A percentile compares a stretch with the other conserved stretches of the same genome.
Evolutionary conservation across 2,329 filamentous ascomycete species (phyloP).

Genomic region (Sporothrix schenckii): DNA sequence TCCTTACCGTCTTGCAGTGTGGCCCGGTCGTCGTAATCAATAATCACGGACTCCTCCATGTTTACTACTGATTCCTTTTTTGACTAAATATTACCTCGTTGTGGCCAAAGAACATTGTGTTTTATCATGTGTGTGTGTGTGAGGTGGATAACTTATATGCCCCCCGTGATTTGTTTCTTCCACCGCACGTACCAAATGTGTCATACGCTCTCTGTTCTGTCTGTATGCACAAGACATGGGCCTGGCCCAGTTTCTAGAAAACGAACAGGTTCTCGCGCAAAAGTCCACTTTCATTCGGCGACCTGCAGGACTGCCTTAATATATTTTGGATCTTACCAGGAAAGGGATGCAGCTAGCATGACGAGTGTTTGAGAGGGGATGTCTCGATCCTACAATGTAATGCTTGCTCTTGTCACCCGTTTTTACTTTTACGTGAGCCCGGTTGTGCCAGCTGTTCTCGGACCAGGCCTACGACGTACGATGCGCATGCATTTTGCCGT

Average conservation of each 20-base stretch:
- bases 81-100: background rate
- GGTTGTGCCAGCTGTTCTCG: too few species aligned
- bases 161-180: background rate
- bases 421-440: background rate
- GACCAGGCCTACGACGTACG: too few species aligned
- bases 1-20: background rate
- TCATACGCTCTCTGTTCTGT: background rate
- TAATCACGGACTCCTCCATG: background rate
- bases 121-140: background rate
- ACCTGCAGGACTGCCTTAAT: conserved; percentile 21
- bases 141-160: background rate
- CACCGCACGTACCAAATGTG: background rate
- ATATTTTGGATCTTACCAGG: conserved; percentile 1
- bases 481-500: too few species aligned
- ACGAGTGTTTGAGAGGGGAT: background rate
- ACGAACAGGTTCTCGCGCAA: background rate
- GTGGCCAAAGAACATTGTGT: background rate
- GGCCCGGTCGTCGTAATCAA: conserved; percentile 2
- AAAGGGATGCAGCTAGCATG: background rate
- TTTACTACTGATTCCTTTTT: background rate
- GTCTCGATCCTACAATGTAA: too few species aligned
- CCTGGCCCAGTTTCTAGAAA: background rate
- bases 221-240: background rate
- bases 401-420: too few species aligned
- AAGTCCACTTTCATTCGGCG: conserved; percentile 21